These are phyloP conservation scores for Albugo laibachii DNA, from an alignment of 352 stramenopile genomes.

Conservation along the genomic window DNA sequence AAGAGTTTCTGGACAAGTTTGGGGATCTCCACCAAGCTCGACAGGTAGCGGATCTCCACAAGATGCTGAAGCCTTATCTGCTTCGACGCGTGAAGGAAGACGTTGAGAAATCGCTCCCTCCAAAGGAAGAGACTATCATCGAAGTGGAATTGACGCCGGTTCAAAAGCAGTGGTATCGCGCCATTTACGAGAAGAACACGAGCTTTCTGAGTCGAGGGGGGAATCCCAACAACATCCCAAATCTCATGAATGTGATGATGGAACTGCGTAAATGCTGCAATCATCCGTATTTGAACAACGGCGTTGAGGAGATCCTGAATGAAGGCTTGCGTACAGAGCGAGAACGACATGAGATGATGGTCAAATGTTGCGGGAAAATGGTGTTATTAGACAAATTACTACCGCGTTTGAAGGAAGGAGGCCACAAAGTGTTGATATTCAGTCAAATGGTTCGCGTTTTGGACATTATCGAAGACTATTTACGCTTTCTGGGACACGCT, in stretches of 20 bases:
- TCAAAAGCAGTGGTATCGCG: conserved; percentile 81
- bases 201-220: conserved; percentile 68
- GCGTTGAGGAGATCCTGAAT: conserved; percentile 77
- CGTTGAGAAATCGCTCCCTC: conserved; percentile 74
- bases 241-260: conserved; percentile 88
- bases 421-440: conserved; percentile 98
- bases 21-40: conserved; percentile 69
- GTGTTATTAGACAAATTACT: conserved; percentile 98
- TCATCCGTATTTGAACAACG: conserved; percentile 84
- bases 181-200: conserved; percentile 95
- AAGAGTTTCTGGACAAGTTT: conserved; percentile 89
- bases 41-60: conserved; percentile 78
- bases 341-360: conserved; percentile 84
- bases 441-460: conserved; percentile 98
- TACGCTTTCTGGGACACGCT: conserved; percentile 80
- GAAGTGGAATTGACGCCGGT: conserved; percentile 80
- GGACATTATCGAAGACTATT: conserved; percentile 99
- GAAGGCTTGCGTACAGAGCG: conserved; percentile 52
- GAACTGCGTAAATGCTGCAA: conserved; percentile 84
- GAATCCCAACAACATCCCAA: conserved; percentile 68
- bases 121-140: conserved; percentile 83
- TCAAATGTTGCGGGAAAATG: conserved; percentile 98
- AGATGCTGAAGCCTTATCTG: conserved; percentile 80
- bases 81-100: conserved; percentile 80
- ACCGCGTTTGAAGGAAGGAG: conserved; percentile 88